Base-by-base conservation (phyloP, 2,329 filamentous ascomycete species). In the Akanthomyces dipterigenus region DNA sequence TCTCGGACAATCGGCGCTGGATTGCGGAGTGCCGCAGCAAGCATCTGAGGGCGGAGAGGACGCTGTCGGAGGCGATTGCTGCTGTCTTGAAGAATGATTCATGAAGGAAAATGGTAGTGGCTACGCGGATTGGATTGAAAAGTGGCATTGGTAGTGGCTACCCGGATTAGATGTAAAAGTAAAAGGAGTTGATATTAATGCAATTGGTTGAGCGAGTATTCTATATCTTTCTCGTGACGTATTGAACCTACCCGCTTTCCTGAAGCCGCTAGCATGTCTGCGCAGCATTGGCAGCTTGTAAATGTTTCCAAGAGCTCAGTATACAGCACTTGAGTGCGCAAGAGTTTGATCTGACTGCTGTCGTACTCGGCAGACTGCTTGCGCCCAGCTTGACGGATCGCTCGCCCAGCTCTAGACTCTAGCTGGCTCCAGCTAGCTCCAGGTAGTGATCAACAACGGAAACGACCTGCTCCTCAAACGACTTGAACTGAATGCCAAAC, bases 371-470 rank as follows among this genome's bases (percentile, higher is more conserved):
- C 36, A 38, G 36, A 38, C 3, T 9, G 1, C 36, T 38, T 14
- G 3, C 16, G 9, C 36, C 14, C 12, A 38, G 36, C 14, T 16
- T 16, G 36, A 38, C 16, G 14, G 36, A 16, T 38, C 36, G 9
- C 9, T 38, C 9, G 36, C 36, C 36, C 36, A 38, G 7, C 36
- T 14, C 5, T 16, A 16, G 36, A 38, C 56, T 28, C 18, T 40
- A 59, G 20, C 40, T 48, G 3, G 50, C 28, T 7, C 18, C 11
- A 2, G 51, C 50, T 28, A 76, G 66, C 54, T 70, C 68, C 6
- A 76, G 63, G 58, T 72, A 75, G 61, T 76, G 73, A 18, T 66
- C 68, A 2, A 71, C 69, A 20, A 73, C 68, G 53, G 67, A 70
- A 38, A 68, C 69, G 7, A 75, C 70, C 55, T 73, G 69, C 60